Evolutionary conservation across 148 eudicot genomes (phyloP), one percentile per base, ranked within the genome.

Genomic region (Fagopyrum tataricum): DNA sequence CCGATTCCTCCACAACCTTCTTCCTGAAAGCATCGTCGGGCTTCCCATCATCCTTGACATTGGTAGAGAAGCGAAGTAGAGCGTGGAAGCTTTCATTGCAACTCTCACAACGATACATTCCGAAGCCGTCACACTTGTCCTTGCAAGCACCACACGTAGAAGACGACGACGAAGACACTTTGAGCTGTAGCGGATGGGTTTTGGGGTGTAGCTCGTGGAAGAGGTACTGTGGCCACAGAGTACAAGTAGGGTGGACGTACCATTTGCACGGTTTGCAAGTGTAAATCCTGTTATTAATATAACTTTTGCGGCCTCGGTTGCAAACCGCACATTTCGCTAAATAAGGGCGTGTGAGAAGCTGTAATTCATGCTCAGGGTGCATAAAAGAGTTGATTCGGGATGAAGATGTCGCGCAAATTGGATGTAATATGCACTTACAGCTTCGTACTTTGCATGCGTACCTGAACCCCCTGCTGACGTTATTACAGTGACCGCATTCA

Each of bases 241-340:
- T 76, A 44, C 82, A 76, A 37, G 42, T 70, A 43, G 79, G 76
- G 73, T 79, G 82, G 51, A 79, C 5, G 15, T 76, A 72, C 37
- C 76, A 79, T 0, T 73, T 18, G 43, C 82, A 79, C 0, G 7
- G 6, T 39, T 79, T 76, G 43, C 82, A 79, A 1, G 11, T 47
- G 40, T 79, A 79, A 51, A 76, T 53, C 58, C 62, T 72, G 26
- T 72, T 76, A 24, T 72, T 76, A 21, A 14, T 46, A 1, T 52
- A 17, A 7, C 18, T 52, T 20, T 52, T 52, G 5, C 18, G n/a
- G 17, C 56, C 56, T 15, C 56, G 56, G 21, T 52, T 52, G n/a
- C 56, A 52, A 52, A 52, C 4, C n/a, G 56, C 21, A 15, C 56
- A 52, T 17, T 15, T 52, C 6, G 56, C 56, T 1, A 51, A 52